phyloP scores from a whole-genome alignment of 1,284 basidiomycete species.

The Tilletia setariae region DNA sequence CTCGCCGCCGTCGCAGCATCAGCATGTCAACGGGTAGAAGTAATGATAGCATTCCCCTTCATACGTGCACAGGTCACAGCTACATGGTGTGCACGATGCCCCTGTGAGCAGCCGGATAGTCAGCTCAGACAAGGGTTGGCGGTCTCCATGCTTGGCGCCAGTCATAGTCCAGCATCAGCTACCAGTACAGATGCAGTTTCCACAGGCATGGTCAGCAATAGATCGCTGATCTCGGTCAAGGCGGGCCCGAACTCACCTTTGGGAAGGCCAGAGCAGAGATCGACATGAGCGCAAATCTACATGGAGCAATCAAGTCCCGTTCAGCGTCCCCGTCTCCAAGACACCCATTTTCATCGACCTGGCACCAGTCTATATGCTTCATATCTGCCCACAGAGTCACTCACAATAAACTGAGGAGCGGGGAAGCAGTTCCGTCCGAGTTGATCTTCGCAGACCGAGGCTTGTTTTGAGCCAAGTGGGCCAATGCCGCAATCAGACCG shows the following conservation, averaged over 20 bases:
- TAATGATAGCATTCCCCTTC: too few species aligned
- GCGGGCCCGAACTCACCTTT: not conserved
- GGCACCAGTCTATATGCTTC: too few species aligned
- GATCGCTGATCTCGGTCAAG: too few species aligned
- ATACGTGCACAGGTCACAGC: not conserved
- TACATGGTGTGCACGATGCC: not conserved
- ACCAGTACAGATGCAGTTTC: too few species aligned
- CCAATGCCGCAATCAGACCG: conserved; percentile 3
- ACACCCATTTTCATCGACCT: too few species aligned
- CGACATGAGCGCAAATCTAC: conserved; percentile 4
- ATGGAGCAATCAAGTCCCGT: not conserved
- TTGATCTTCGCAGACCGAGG: not conserved
- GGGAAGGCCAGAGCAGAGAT: not conserved
- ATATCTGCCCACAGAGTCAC: too few species aligned
- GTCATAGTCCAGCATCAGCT: conserved; percentile 4
- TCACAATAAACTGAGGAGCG: conserved; percentile 9
- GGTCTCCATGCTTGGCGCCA: conserved; percentile 3
- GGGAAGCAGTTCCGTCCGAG: not conserved
- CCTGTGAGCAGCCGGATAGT: not conserved
- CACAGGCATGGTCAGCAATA: too few species aligned
- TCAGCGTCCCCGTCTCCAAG: not conserved
- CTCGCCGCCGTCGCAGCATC: too few species aligned
- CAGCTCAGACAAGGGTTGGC: not conserved
- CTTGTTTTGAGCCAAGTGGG: conserved; percentile 12
- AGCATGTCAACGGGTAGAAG: too few species aligned